Evolutionary conservation across 495 filamentous ascomycete species (phyloP).

Genomic region (Penicillium tannophilum): DNA sequence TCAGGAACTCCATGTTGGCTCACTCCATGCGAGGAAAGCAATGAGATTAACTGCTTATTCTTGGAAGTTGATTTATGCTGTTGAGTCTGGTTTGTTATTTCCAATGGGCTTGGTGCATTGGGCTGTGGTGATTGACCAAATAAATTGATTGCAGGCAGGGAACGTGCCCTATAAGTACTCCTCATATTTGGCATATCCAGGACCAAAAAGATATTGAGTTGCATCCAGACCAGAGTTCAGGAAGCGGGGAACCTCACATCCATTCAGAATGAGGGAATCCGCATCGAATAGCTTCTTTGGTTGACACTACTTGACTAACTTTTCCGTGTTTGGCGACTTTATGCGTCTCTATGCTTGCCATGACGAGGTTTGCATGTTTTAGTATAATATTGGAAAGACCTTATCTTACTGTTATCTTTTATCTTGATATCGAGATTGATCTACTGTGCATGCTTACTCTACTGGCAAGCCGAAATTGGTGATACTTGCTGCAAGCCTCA

Average conservation of each 20-base stretch:
- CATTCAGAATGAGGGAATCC: conserved; percentile 11
- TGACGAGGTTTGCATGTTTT: neutral
- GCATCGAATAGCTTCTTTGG: conserved; percentile 25
- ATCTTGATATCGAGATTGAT: neutral
- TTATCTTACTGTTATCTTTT: neutral
- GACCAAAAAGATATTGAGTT: conserved; percentile 9
- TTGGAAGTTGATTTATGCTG: neutral
- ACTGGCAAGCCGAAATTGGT: neutral
- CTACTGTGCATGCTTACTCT: neutral
- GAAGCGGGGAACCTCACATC: conserved; percentile 26
- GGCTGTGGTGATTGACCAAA: neutral
- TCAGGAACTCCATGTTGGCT: conserved; percentile 17
- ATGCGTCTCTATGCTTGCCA: conserved; percentile 17
- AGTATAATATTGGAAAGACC: neutral
- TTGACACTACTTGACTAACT: conserved; percentile 18
- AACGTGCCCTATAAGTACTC: conserved; percentile 16
- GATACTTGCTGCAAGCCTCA: neutral
- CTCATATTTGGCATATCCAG: neutral
- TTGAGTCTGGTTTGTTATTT: neutral
- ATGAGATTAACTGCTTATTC: neutral
- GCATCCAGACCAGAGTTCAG: conserved; percentile 12
- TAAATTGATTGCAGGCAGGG: neutral
- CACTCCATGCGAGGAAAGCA: conserved; percentile 11
- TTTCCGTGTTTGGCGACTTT: conserved; percentile 34
- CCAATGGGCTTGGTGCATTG: neutral